These are phyloP conservation scores for Suillus subaureus DNA, from an alignment of 768 basidiomycete genomes.

Conservation along the genomic window DNA sequence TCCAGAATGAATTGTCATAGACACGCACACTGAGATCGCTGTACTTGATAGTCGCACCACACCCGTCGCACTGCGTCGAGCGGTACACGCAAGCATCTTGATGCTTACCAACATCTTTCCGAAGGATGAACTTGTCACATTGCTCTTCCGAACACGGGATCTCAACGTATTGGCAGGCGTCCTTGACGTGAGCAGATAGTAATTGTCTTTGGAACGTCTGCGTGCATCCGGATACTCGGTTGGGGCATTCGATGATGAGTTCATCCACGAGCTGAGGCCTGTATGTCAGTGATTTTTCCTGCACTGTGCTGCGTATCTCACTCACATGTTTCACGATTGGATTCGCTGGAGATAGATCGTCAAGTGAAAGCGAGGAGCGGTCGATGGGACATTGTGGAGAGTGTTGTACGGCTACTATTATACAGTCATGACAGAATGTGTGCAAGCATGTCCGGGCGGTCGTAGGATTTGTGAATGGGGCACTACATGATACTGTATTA, in stretches of 20 bases:
- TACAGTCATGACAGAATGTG: slow-evolving; percentile 87
- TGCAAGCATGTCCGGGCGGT: slow-evolving; percentile 74
- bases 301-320: slow-evolving; percentile 14
- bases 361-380: slow-evolving; percentile 60
- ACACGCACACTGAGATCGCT: slow-evolving; percentile 41
- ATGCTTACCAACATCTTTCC: slow-evolving; percentile 50
- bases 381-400: slow-evolving; percentile 87
- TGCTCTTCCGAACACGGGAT: slow-evolving; percentile 50
- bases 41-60: slow-evolving; percentile 35
- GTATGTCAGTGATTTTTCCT: slow-evolving; percentile 10
- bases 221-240: slow-evolving; percentile 59
- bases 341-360: slow-evolving; percentile 67
- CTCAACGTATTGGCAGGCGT: slow-evolving; percentile 59
- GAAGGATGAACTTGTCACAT: slow-evolving; percentile 46
- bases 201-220: slow-evolving; percentile 69
- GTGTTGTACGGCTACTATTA: slow-evolving; percentile 65
- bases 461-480: slow-evolving; percentile 75
- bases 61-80: slow-evolving; percentile 42
- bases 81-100: slow-evolving; percentile 39
- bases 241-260: slow-evolving; percentile 71
- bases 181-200: slow-evolving; percentile 61
- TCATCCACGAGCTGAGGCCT: slow-evolving; percentile 76
- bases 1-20: slow-evolving; percentile 8
- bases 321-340: slow-evolving; percentile 67
- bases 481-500: slow-evolving; percentile 36